Evolutionary conservation across 306 rosid species (phyloP).

Genomic region (Medicago lupulina): DNA sequence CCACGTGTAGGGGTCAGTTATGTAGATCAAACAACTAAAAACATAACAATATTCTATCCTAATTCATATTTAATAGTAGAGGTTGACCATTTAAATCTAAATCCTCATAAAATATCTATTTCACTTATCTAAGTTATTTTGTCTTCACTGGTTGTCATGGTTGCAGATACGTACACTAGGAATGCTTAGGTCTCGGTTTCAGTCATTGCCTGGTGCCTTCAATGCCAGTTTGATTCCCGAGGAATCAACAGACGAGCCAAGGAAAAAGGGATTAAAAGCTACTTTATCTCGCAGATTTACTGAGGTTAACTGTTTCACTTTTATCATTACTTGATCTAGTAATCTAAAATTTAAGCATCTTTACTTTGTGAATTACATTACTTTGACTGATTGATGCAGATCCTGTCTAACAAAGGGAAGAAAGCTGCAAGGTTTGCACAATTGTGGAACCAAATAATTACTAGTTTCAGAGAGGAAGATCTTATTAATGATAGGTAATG

Average conservation of each 20-base stretch:
- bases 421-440: constrained; percentile 96
- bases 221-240: constrained; percentile 80
- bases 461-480: constrained; percentile 96
- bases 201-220: constrained; percentile 92
- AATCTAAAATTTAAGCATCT: constrained; percentile 18
- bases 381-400: constrained; percentile 48
- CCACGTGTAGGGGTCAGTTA: background rate
- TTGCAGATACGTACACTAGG: constrained; percentile 95
- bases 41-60: background rate
- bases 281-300: constrained; percentile 72
- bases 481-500: constrained; percentile 81
- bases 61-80: background rate
- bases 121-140: constrained; percentile 1
- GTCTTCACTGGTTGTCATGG: constrained; percentile 36
- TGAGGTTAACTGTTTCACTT: constrained; percentile 44
- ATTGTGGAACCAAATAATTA: constrained; percentile 93
- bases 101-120: background rate
- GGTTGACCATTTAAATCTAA: background rate
- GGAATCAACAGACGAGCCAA: constrained; percentile 72
- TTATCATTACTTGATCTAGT: constrained; percentile 19
- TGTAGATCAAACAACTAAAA: background rate
- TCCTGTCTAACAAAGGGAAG: constrained; percentile 75
- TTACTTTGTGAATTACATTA: constrained; percentile 6
- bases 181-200: constrained; percentile 97
- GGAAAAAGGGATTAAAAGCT: constrained; percentile 92